Percentiles rank a stretch among this genome's conserved stretches.
These are phyloP conservation scores for Yamadazyma pseudoaaseri DNA, from an alignment of 1,139 yeast species.

Conservation along the genomic window DNA sequence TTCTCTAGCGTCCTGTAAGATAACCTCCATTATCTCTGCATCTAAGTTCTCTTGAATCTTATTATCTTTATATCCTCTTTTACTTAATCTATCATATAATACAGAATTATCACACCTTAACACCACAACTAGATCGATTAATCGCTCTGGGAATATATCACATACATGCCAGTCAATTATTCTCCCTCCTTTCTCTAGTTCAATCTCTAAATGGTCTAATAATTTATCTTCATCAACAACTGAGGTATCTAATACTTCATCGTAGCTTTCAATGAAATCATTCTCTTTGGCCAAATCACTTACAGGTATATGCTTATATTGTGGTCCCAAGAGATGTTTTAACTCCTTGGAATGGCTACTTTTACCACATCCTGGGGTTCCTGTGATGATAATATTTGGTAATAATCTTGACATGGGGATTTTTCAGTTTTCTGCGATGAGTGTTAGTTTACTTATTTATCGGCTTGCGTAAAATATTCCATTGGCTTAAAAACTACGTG, in stretches of 20 bases:
- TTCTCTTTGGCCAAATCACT: slow-evolving; percentile 81
- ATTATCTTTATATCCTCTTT: slow-evolving; percentile 71
- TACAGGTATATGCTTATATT: slow-evolving; percentile 61
- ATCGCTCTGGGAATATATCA: slow-evolving; percentile 89
- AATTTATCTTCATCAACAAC: slow-evolving; percentile 92
- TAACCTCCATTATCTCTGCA: slow-evolving; percentile 95
- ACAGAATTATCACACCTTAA: slow-evolving; percentile 71
- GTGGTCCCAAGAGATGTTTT: slow-evolving; percentile 11
- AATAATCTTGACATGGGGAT: slow-evolving; percentile 29
- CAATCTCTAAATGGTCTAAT: slow-evolving; percentile 76
- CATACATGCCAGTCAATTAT: slow-evolving; percentile 97
- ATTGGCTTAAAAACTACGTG: no score
- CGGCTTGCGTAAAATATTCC: no score
- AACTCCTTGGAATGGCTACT: slow-evolving; percentile 64
- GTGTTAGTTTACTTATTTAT: no score
- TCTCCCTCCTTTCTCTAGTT: slow-evolving; percentile 79
- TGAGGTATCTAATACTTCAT: slow-evolving; percentile 77
- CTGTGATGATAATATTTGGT: slow-evolving; percentile 89
- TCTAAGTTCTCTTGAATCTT: slow-evolving; percentile 91
- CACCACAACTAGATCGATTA: slow-evolving; percentile 90
- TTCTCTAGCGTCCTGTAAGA: slow-evolving; percentile 83
- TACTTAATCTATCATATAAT: slow-evolving; percentile 71
- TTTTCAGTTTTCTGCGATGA: slow-evolving; percentile 4
- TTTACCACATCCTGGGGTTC: slow-evolving; percentile 98
- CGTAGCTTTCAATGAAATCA: slow-evolving; percentile 79